Percentiles rank a stretch among this genome's conserved stretches.
Evolutionary conservation across 202 grass and related monocot species (phyloP).

Genomic region (Elaeis oleifera): DNA sequence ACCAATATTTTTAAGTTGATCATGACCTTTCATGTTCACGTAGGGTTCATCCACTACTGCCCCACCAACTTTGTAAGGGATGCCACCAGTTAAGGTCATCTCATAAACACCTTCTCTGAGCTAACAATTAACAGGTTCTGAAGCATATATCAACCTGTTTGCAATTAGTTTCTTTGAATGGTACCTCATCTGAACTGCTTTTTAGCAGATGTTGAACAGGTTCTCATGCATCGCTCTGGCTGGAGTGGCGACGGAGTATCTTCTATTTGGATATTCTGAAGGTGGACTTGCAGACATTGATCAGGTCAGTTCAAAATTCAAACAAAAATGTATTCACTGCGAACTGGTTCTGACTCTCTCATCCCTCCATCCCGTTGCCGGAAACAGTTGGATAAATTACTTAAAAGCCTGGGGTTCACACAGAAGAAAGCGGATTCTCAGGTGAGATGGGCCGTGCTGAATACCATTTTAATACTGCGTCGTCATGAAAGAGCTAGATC

Average conservation of each 20-base stretch:
- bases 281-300: slow-evolving; percentile 61
- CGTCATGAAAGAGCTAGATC: slow-evolving; percentile 70
- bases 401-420: slow-evolving; percentile 71
- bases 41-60: too few species aligned
- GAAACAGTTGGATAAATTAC: slow-evolving; percentile 61
- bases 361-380: background rate
- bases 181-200: background rate
- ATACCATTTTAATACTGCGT: slow-evolving; percentile 56
- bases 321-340: background rate
- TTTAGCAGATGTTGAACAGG: slow-evolving; percentile 59
- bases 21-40: too few species aligned
- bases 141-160: too few species aligned
- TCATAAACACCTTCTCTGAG: too few species aligned
- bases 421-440: slow-evolving; percentile 86
- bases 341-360: background rate
- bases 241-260: slow-evolving; percentile 63
- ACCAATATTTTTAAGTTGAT: too few species aligned
- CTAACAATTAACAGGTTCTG: too few species aligned
- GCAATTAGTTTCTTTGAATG: background rate
- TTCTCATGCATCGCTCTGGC: slow-evolving; percentile 83
- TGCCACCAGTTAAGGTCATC: too few species aligned
- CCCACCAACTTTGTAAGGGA: too few species aligned
- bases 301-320: slow-evolving; percentile 28
- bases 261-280: slow-evolving; percentile 70
- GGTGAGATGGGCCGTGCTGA: slow-evolving; percentile 87